These are phyloP conservation scores for Neopestalotiopsis rosae DNA, from an alignment of 2,329 filamentous ascomycete genomes.

Conservation along the genomic window DNA sequence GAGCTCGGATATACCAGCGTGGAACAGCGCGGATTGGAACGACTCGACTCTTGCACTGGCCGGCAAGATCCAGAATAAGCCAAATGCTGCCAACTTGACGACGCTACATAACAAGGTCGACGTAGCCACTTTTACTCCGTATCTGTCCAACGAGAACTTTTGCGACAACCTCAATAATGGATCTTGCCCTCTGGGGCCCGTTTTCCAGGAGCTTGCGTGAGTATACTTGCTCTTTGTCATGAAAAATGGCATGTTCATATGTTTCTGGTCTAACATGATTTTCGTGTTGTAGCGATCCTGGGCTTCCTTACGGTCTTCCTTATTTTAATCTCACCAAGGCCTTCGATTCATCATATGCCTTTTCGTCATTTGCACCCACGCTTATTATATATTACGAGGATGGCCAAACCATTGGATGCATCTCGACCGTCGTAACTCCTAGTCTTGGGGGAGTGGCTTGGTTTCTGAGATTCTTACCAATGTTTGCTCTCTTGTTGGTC, in stretches of 20 bases:
- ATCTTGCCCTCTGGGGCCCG: constrained; percentile 76
- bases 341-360: constrained; percentile 83
- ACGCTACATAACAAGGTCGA: constrained; percentile 76
- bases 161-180: constrained; percentile 68
- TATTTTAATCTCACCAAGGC: constrained; percentile 76
- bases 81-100: constrained; percentile 64
- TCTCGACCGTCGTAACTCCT: constrained; percentile 84
- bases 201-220: constrained; percentile 55
- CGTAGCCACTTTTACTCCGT: constrained; percentile 80
- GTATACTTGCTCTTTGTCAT: neutral
- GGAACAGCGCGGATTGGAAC: constrained; percentile 63
- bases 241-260: neutral
- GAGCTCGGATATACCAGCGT: constrained; percentile 61
- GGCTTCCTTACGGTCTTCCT: constrained; percentile 57
- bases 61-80: constrained; percentile 79
- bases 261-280: neutral
- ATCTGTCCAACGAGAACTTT: constrained; percentile 62
- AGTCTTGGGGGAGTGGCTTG: constrained; percentile 75
- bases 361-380: constrained; percentile 79
- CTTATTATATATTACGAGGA: constrained; percentile 75
- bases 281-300: neutral
- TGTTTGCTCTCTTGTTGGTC: constrained; percentile 78
- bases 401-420: constrained; percentile 72
- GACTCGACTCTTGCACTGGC: constrained; percentile 62
- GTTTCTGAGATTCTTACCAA: constrained; percentile 76